Percentiles rank a stretch among this genome's conserved stretches.
These are phyloP conservation scores for Dissophora globulifera DNA, from an alignment of 192 early-diverging fungal species.

Conservation along the genomic window DNA sequence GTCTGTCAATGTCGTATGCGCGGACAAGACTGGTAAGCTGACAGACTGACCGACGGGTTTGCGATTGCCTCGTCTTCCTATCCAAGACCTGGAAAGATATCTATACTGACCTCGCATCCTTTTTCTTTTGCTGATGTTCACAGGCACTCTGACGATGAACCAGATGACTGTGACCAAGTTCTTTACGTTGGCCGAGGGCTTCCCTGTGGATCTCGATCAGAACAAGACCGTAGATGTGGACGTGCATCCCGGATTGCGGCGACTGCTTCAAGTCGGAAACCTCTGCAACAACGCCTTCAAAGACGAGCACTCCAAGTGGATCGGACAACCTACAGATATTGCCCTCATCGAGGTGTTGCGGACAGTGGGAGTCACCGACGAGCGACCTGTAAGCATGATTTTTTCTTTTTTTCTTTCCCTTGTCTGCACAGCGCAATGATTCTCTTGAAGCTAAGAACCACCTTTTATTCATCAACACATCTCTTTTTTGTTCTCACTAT, in stretches of 20 bases:
- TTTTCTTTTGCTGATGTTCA: not conserved
- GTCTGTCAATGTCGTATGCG: conserved; percentile 94
- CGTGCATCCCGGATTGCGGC: conserved; percentile 45
- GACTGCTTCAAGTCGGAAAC: conserved; percentile 71
- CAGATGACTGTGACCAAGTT: conserved; percentile 92
- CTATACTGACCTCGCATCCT: not conserved
- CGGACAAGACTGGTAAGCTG: conserved; percentile 88
- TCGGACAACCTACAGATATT: conserved; percentile 96
- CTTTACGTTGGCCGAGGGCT: conserved; percentile 70
- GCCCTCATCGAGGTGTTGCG: conserved; percentile 82
- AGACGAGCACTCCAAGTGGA: conserved; percentile 77
- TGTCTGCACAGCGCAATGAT: too few species aligned
- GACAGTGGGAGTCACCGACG: conserved; percentile 73
- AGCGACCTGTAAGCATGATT: conserved; percentile 77
- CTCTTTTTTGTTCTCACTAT: too few species aligned
- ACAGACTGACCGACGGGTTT: too few species aligned
- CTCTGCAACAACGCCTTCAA: conserved; percentile 91
- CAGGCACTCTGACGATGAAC: conserved; percentile 93
- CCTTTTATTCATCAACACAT: not conserved
- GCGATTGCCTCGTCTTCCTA: too few species aligned
- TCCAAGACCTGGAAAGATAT: too few species aligned
- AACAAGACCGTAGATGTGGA: conserved; percentile 39
- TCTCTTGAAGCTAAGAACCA: too few species aligned
- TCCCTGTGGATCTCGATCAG: conserved; percentile 63
- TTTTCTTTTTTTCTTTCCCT: too few species aligned